Evolutionary conservation across 768 basidiomycete species (phyloP).

Genomic region (Austroboletus festivus): DNA sequence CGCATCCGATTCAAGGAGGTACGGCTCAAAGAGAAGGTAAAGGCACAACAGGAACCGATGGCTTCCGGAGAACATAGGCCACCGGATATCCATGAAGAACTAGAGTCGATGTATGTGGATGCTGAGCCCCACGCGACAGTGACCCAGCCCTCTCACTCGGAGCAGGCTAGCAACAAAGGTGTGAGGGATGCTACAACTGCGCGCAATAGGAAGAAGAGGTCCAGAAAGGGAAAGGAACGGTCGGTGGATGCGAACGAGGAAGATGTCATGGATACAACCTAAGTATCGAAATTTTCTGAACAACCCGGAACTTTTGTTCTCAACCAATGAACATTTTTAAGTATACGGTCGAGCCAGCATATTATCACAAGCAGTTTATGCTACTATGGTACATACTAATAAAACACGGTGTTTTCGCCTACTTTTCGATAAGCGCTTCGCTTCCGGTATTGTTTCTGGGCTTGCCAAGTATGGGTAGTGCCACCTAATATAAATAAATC

Average conservation of each 20-base stretch:
- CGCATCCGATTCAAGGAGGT: constrained; percentile 76
- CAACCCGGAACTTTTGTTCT: too few species aligned
- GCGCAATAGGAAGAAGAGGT: constrained; percentile 16
- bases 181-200: background rate
- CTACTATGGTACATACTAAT: too few species aligned
- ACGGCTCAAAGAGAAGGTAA: constrained; percentile 43
- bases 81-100: constrained; percentile 17
- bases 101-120: constrained; percentile 19
- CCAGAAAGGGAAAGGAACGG: constrained; percentile 28
- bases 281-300: too few species aligned
- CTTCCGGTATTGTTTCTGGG: background rate
- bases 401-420: too few species aligned
- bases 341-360: too few species aligned
- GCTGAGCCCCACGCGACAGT: background rate
- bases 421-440: background rate
- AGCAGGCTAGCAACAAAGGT: constrained; percentile 4
- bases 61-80: constrained; percentile 1
- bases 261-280: constrained; percentile 19
- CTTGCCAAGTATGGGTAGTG: background rate
- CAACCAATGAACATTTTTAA: too few species aligned
- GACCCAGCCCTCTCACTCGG: background rate
- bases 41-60: constrained; percentile 32
- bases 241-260: constrained; percentile 22
- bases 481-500: constrained; percentile 25
- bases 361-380: too few species aligned